Evolutionary conservation across 768 basidiomycete genomes (phyloP).

Genomic region (Guyanaporus albipodus): DNA sequence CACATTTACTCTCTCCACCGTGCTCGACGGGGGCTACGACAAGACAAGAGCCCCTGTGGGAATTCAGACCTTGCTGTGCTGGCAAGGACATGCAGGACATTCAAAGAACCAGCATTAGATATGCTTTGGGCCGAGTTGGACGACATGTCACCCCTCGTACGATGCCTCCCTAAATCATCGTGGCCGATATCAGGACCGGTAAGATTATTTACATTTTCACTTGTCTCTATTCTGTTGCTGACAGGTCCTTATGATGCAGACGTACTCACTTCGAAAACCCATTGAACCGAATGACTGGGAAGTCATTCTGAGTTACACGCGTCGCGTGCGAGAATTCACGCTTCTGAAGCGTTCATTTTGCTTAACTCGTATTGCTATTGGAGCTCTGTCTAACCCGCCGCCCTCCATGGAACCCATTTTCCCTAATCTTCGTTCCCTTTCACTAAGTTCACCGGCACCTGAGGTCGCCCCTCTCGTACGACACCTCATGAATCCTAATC

Average conservation of each 20-base stretch:
- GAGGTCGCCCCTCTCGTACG: neutral
- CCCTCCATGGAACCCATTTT: neutral
- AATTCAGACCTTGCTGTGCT: neutral
- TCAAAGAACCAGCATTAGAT: conserved; percentile 12
- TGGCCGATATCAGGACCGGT: neutral
- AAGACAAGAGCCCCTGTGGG: neutral
- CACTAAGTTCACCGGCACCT: fast-evolving
- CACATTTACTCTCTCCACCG: neutral
- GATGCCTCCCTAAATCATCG: conserved; percentile 3
- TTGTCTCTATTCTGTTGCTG: neutral
- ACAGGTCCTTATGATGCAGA: neutral
- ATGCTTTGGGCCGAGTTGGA: conserved; percentile 11
- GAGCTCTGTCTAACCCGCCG: neutral
- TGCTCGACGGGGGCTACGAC: neutral
- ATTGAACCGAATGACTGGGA: neutral
- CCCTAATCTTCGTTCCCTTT: neutral
- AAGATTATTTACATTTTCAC: neutral
- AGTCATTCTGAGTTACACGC: neutral
- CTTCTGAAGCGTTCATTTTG: neutral
- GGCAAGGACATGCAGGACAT: conserved; percentile 12
- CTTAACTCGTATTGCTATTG: too few species aligned
- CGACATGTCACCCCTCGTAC: conserved; percentile 8
- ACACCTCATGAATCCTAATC: neutral
- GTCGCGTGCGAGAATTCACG: neutral
- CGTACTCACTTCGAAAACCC: neutral